Evolutionary conservation across 768 basidiomycete genomes (phyloP), one percentile per base, ranked within the genome.

Genomic region (Xanthoconium stramineum): DNA sequence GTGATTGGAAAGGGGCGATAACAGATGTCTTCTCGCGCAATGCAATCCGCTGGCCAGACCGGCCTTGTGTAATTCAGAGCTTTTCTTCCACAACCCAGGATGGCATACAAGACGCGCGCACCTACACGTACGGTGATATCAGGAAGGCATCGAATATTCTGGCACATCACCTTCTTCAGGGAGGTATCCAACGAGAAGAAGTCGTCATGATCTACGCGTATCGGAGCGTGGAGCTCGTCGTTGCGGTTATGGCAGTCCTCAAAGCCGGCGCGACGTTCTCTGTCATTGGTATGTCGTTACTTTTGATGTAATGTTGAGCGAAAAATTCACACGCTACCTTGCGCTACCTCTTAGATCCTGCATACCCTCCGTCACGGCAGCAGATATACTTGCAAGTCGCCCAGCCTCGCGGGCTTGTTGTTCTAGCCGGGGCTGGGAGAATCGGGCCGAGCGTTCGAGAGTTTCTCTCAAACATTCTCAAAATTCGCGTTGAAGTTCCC

Each of bases 121-220:
- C 77, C 1, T 95, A 84, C 74, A 84, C 90, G 0, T 99, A 99
- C 66, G 76, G 78, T 33, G 80, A 85, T 55, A 93, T 98, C 63
- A 84, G 90, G 43, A 81, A 79, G 45, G 94, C 95, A 17, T 85
- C 89, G 2, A 98, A 98, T 68, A 78, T 94, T 32, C 80, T 99
- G 12, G 88, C 96, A 0, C 95, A 98, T 66, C 84, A 95, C 64
- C 82, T 99, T 57, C 75, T 98, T 39, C 83, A 86, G 61, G 84
- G 83, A 14, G 97, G 97, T 7, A 75, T 99, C 5, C 80, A 94
- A 71, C 79, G 92, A 35, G 96, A 95, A 66, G 97, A 99, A 60
- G 94, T 98, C 19, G 94, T 98, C 51, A 98, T 96, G 88, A 89
- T 99, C 19, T 99, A 98, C 67, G 96, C 96, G 3, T 87, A 97